Percentiles rank a stretch among this genome's conserved stretches.
Conservation (phyloP, 768 basidiomycete genomes). For the Phylloporus sp. region DNA sequence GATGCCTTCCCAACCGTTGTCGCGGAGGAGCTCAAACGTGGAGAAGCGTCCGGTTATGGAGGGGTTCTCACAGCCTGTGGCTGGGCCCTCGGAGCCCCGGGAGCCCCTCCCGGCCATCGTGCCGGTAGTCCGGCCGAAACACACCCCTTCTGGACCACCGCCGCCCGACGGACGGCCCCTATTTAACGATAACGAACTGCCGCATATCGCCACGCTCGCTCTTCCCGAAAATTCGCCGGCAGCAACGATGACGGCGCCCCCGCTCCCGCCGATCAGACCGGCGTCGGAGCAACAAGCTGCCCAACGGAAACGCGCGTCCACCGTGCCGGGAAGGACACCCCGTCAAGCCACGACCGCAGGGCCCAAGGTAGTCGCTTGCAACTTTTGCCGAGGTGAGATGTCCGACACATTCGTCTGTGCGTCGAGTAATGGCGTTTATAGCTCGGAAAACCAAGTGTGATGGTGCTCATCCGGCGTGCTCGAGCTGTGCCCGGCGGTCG, state of each 20-base stretch:
- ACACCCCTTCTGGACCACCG: conserved; percentile 19
- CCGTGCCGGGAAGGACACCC: conserved; percentile 57
- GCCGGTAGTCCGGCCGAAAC: conserved; percentile 32
- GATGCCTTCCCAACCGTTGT: conserved; percentile 30
- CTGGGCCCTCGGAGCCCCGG: conserved; percentile 40
- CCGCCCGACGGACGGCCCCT: conserved; percentile 37
- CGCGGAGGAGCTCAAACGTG: conserved; percentile 34
- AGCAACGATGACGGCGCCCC: conserved; percentile 55
- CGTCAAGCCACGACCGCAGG: conserved; percentile 63
- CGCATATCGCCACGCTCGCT: conserved; percentile 67
- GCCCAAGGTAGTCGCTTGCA: conserved; percentile 84
- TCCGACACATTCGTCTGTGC: conserved; percentile 3
- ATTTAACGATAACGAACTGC: conserved; percentile 60
- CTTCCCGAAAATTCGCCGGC: conserved; percentile 53
- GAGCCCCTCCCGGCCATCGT: conserved; percentile 38
- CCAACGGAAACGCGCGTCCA: conserved; percentile 64
- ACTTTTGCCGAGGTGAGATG: conserved; percentile 76
- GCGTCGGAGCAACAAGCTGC: conserved; percentile 64
- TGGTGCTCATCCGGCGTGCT: conserved; percentile 79
- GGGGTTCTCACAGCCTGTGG: conserved; percentile 26
- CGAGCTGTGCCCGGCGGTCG: conserved; percentile 73
- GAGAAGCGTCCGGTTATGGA: conserved; percentile 33
- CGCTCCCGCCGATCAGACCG: conserved; percentile 59
- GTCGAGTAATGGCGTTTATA: conserved; percentile 24
- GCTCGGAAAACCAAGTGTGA: conserved; percentile 89